Evolutionary conservation across 768 basidiomycete genomes (phyloP).

Genomic region (Amanita rubescens): DNA sequence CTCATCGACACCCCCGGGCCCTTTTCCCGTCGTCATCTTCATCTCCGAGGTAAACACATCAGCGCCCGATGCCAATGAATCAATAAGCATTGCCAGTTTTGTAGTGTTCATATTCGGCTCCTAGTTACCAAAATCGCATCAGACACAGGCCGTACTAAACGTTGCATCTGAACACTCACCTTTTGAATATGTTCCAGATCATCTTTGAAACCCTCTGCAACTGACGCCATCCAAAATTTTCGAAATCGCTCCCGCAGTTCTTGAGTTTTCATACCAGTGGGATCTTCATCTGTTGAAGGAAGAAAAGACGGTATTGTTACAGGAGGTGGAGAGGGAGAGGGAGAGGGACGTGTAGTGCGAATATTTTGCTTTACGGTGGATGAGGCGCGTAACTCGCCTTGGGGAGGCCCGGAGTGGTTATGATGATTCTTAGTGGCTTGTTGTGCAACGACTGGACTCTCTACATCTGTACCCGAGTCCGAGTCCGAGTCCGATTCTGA

Average conservation of each 20-base stretch:
- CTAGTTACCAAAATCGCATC: conserved; percentile 20
- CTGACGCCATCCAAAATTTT: conserved; percentile 82
- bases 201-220: conserved; percentile 76
- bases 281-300: conserved; percentile 25
- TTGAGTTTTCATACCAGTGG: conserved; percentile 42
- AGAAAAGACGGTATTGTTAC: conserved; percentile 52
- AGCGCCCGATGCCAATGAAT: conserved; percentile 74
- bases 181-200: conserved; percentile 82
- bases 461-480: conserved; percentile 12
- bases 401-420: too few relatives aligned
- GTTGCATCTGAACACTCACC: conserved; percentile 36
- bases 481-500: conserved; percentile 15
- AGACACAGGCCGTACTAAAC: too few relatives aligned
- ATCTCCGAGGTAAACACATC: conserved; percentile 42
- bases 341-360: conserved; percentile 16
- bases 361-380: background rate
- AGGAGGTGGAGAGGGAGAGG: conserved; percentile 40
- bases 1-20: conserved; percentile 55
- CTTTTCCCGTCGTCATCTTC: conserved; percentile 10
- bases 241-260: conserved; percentile 60
- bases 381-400: conserved; percentile 1
- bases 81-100: conserved; percentile 67
- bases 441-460: background rate
- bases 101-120: conserved; percentile 64
- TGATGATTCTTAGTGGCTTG: conserved; percentile 7